Evolutionary conservation across 2,329 filamentous ascomycete genomes (phyloP), one percentile per base, ranked within the genome.

Genomic region (Grosmannia serpens): DNA sequence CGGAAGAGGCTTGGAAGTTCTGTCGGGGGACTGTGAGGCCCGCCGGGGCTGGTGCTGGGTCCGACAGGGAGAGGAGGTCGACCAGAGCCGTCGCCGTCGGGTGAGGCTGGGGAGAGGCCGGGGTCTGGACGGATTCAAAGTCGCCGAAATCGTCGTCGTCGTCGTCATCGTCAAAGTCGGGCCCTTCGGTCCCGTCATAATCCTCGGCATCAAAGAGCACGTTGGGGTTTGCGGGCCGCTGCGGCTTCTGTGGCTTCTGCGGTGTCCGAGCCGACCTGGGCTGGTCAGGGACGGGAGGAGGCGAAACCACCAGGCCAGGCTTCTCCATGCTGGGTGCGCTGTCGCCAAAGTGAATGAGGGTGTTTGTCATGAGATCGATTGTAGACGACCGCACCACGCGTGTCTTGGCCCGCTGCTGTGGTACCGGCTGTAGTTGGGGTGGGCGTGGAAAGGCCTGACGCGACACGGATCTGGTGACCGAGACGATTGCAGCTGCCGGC

Each of bases 131-230:
- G 0, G 65, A 63, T 49, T 70, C 69, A 58, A 71, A 71, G 31
- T 63, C 64, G 2, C 64, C 64, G 59, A 66, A 66, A 6, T 64
- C 61, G 17, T 63, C 62, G 24, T 62, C 61, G 11, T 64, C 59
- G 3, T 61, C 60, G 35, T 65, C 60, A 7, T 61, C 70, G 9
- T 72, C 67, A n/a, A 73, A 71, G 6, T 66, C 68, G 33, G 27
- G 38, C 17, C 17, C 27, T 2, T 65, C 67, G 38, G 73, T 68
- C 17, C 73, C 66, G 57, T 76, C 76, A 62, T 79, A 79, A 55
- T 82, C 77, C 49, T 80, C 78, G 41, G 80, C 85, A 69, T 89
- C 85, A 67, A 89, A 89, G 3, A 89, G 72, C 4, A 89, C 78
- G 62, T 83, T 79, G 2, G 79, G 70, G 50, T 81, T 71, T 1